Base-by-base conservation (phyloP, 2,329 filamentous ascomycete genomes). In the Neopestalotiopsis clavispora region DNA sequence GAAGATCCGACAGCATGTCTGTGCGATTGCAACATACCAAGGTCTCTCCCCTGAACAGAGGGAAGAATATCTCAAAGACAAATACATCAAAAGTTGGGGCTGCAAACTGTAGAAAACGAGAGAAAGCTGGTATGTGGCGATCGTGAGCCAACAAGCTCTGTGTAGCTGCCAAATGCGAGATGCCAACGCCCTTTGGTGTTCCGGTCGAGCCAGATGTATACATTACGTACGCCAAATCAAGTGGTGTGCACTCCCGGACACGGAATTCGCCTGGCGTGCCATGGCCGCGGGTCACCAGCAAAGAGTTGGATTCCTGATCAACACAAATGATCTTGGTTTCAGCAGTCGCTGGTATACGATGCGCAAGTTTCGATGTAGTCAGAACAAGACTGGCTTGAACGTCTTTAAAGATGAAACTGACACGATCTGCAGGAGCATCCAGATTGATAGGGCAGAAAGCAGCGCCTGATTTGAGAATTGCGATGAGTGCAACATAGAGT, bases 51-150 rank as follows among this genome's bases (percentile, higher is more conserved):
- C 94, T 86, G 71, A 90, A 91, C 17, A 95, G 83, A 0, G 95
- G 92, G 72, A 97, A 97, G 84, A 97, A 97, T 6, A 97, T 95
- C 77, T 98, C 95, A 77, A 98, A 98, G 5, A 97, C 91, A 0
- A 94, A 97, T 7, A 98, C 95, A 79, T 98, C 95, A 77, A 98
- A 98, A 0, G 94, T 97, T 0, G 95, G 94, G 3, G 94, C 92
- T 4, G 95, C 95, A 78, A 97, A 97, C 78, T 98, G 95, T 0
- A 98, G 86, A 78, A 98, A 97, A 60, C 94, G 88, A 17, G 84
- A 84, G 76, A 97, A 97, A 0, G 66, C 52, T 2, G 95, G 95
- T 56, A 98, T 91, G 74, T 95, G 90, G 61, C 83, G 85, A 75
- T 97, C 86, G 76, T 98, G 95, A 2, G 94, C 93, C 58, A 97